Evolutionary conservation across 352 stramenopile genomes (phyloP).

Genomic region (Thraustochytrium aureum): DNA sequence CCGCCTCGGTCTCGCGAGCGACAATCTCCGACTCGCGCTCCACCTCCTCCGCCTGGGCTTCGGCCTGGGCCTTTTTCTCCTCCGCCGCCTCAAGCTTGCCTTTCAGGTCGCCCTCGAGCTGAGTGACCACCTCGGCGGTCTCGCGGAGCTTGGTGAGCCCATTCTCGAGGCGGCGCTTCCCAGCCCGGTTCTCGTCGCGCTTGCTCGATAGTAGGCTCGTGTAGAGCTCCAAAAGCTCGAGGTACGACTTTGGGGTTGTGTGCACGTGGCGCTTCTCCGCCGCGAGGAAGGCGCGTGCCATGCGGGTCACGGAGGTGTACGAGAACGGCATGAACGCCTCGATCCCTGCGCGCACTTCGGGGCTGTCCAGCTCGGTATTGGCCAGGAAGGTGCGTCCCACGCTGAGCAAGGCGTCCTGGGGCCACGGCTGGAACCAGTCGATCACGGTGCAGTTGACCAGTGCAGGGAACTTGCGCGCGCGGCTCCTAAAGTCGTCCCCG

Average conservation of each 20-base stretch:
- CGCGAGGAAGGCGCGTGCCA: constrained; percentile 79
- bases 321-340: constrained; percentile 95
- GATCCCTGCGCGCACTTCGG: constrained; percentile 69
- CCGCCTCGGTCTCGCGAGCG: constrained; percentile 90
- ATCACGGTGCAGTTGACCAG: constrained; percentile 95
- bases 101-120: constrained; percentile 91
- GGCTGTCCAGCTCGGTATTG: constrained; percentile 69
- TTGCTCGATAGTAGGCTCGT: constrained; percentile 81
- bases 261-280: constrained; percentile 88
- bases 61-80: constrained; percentile 90
- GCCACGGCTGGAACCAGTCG: constrained; percentile 86
- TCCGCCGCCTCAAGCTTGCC: constrained; percentile 92
- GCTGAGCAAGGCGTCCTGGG: constrained; percentile 83
- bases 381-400: constrained; percentile 79
- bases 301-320: constrained; percentile 88
- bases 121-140: constrained; percentile 80
- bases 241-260: constrained; percentile 87
- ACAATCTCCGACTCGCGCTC: constrained; percentile 94
- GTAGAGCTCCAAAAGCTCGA: constrained; percentile 91
- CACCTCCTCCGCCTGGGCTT: constrained; percentile 90
- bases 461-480: constrained; percentile 89
- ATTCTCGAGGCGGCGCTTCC: constrained; percentile 67
- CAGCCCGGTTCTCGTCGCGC: constrained; percentile 71
- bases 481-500: constrained; percentile 90
- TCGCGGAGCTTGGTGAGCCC: constrained; percentile 86